Base-by-base conservation (phyloP, 495 filamentous ascomycete genomes). In the Hypoxylon lenormandii region DNA sequence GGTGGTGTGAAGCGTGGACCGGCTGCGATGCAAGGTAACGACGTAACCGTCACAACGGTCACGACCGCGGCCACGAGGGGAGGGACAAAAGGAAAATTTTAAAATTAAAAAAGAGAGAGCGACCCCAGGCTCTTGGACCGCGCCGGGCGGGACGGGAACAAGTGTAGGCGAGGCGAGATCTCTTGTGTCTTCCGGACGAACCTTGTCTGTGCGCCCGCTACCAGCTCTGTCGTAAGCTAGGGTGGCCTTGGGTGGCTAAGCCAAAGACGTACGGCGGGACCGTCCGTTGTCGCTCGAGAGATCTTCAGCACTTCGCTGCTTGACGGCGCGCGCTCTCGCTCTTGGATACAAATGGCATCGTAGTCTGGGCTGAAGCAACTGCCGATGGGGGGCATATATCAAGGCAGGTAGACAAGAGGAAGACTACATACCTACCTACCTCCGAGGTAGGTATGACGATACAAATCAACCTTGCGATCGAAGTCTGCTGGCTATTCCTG, bases 161-260 rank as follows among this genome's bases (percentile, higher is more conserved):
- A 45, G 23, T 18, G 11, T 23, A 66, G 38, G 61, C 67, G 61
- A 70, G 61, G 50, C 51, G 61, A 66, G 67, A 70, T 70, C 61
- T 65, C 30, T 46, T 55, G 36, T 70, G 5, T 65, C 18, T 62
- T 60, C 61, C 49, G 56, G 51, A n/a, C 46, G 67, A 70, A 70
- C 67, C 5, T 16, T 62, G 62, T 63, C 68, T 71, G 68, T 66
- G 68, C 68, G 43, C 51, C 51, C 58, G 45, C 56, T 54, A 71
- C 66, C 66, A 59, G 42, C 2, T 21, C 15, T 18, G 60, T 16
- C 42, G 60, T 37, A 58, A 59, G 47, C 46, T 43, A 50, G 60
- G 33, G 51, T 54, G 30, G 40, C 59, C 46, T 43, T 45, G 60
- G 33, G 51, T 54, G 30, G 40, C 59, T 48, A 69, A 21, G 18